Base-by-base conservation (phyloP, 1,284 basidiomycete genomes). In the Inonotus hispidus region DNA sequence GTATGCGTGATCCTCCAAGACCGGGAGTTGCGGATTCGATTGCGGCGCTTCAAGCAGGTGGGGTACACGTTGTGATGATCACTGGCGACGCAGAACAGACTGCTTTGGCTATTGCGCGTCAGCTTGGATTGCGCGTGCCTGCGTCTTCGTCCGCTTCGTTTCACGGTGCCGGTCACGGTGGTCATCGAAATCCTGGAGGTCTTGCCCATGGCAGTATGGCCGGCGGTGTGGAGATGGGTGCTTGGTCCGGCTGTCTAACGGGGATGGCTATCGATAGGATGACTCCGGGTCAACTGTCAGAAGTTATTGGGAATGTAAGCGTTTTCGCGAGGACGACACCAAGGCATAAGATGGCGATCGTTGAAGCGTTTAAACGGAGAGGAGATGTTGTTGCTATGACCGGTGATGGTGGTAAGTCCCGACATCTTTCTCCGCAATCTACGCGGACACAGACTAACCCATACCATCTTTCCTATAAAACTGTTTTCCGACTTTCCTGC, bases 1-100 rank as follows among this genome's bases (percentile, higher is more conserved):
- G 92, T 2, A 98, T 98, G 94, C 80, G 91, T 63, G 96, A 98
- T 72, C 96, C 96, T 2, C 96, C 96, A 0, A 80, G 96, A 49
- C 88, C 89, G 66, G 95, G 95, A 25, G 95, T 98, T n/a, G 87
- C 88, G 1, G 90, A 94, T 67, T 88, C 95, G 8, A 89, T 98
- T 64, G 79, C 79, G 32, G 75, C 89, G 25, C 77, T 98, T 27
- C 91, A 94, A 68, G 76, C 79, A 16, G 94, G 91, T 16, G 93
- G 95, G 6, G 90, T 99, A 39, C 93, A 96, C 69, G 88, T 98
- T 13, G 90, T 98, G 46, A 98, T 99, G 95, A 98, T 98, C 71
- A 98, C 96, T 0, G 96, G 96, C 14, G 96, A 98, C 70, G 88
- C 94, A 23, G 92, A 95, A 73, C 80, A 88, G 61, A 99, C 96